A percentile compares a stretch with the other conserved stretches of the same genome.
Evolutionary conservation across 495 filamentous ascomycete species (phyloP).

Genomic region (Aspergillus saccharolyticus): DNA sequence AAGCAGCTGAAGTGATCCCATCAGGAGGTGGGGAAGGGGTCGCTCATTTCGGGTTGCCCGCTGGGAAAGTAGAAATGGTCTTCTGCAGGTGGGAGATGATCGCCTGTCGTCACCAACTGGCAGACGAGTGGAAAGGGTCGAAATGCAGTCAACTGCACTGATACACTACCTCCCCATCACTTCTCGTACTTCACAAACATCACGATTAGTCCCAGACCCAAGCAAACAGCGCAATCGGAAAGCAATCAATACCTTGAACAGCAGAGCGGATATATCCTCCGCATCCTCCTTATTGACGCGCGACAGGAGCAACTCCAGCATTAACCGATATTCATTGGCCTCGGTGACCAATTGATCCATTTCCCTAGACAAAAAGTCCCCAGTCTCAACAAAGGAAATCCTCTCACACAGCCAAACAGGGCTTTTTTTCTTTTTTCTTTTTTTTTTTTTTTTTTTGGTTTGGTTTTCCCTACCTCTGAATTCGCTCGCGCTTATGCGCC

Average conservation of each 20-base stretch:
- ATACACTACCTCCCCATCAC: not conserved
- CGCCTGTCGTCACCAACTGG: too few species aligned
- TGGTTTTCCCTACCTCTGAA: not conserved
- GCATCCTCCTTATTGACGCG: not conserved
- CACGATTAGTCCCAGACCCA: not conserved
- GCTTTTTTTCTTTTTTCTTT: too few species aligned
- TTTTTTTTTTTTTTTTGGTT: too few species aligned
- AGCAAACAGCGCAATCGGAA: not conserved
- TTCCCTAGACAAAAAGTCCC: not conserved
- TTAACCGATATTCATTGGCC: not conserved
- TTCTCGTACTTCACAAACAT: not conserved
- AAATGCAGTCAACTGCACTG: not conserved
- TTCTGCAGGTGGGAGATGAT: too few species aligned
- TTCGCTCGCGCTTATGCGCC: not conserved
- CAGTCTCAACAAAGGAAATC: too few species aligned
- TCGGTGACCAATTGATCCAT: not conserved
- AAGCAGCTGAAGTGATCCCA: too few species aligned
- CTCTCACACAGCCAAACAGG: too few species aligned
- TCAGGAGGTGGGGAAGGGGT: too few species aligned
- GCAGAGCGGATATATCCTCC: not conserved
- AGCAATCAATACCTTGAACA: not conserved
- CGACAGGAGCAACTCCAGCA: not conserved
- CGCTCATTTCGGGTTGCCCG: too few species aligned
- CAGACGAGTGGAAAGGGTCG: not conserved
- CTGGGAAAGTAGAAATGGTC: too few species aligned